Conservation (phyloP, 2,329 filamentous ascomycete species). For the Macrophomina pseudophaseolina region DNA sequence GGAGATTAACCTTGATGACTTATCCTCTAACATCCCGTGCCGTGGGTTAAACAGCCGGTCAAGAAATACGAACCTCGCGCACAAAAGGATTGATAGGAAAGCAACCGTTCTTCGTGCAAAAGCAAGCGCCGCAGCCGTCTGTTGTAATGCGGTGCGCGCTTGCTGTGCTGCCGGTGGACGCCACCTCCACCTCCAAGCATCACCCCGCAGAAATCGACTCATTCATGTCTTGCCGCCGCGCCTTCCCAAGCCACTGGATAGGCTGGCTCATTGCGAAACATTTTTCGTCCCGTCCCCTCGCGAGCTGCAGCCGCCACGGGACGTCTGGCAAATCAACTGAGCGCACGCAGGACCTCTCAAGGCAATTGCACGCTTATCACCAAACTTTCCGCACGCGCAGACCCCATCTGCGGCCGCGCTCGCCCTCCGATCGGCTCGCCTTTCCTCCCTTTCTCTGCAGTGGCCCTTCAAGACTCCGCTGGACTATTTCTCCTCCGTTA, state of each 20-base stretch:
- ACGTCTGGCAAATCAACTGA: background rate
- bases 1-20: background rate
- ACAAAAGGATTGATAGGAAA: background rate
- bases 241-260: background rate
- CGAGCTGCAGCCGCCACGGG: background rate
- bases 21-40: background rate
- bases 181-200: background rate
- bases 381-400: too few species aligned
- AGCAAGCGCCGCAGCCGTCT: background rate
- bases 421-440: too few species aligned
- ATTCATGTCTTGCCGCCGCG: background rate
- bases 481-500: too few species aligned
- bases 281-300: background rate
- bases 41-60: background rate
- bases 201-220: background rate
- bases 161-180: background rate
- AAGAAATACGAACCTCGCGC: background rate
- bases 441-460: too few species aligned
- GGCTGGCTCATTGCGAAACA: background rate
- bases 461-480: too few species aligned
- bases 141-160: background rate
- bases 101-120: background rate
- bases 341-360: background rate
- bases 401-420: too few species aligned
- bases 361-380: background rate